Conservation (phyloP, 202 grass and related monocot species). For the Dendrocalamus latiflorus region DNA sequence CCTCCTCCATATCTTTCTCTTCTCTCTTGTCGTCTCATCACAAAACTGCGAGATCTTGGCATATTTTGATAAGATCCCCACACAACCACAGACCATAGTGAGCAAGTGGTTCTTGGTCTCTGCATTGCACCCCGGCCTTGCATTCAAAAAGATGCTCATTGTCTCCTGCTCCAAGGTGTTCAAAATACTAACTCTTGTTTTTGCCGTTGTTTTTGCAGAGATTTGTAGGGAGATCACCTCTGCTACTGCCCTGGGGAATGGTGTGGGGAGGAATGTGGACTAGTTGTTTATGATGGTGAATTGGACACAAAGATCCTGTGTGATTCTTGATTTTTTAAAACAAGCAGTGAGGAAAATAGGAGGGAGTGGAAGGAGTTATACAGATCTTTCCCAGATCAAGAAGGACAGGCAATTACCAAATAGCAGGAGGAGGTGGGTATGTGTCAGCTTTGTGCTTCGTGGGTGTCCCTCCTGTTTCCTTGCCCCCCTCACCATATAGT, state of each 20-base stretch:
- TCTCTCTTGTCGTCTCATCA: slow-evolving; percentile 14
- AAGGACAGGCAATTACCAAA: slow-evolving; percentile 42
- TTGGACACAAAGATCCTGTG: slow-evolving; percentile 59
- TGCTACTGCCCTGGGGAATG: slow-evolving; percentile 21
- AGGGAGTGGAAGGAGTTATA: slow-evolving; percentile 11
- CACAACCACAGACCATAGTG: slow-evolving; percentile 29
- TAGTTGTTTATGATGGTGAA: slow-evolving; percentile 33
- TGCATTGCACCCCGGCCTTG: slow-evolving; percentile 36
- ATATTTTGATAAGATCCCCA: slow-evolving; percentile 60
- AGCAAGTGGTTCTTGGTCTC: slow-evolving; percentile 56
- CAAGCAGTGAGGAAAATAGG: neutral
- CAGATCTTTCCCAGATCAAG: slow-evolving; percentile 46
- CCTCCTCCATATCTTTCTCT: neutral
- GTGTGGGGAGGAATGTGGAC: slow-evolving; percentile 53
- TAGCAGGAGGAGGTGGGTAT: slow-evolving; percentile 34
- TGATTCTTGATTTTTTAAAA: slow-evolving; percentile 32
- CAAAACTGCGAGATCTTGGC: slow-evolving; percentile 40
- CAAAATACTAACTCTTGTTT: slow-evolving; percentile 27
- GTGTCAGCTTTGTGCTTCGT: slow-evolving; percentile 77
- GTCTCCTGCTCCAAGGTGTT: slow-evolving; percentile 35
- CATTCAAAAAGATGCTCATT: slow-evolving; percentile 43
- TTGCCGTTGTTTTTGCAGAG: slow-evolving; percentile 41
- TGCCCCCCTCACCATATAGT: slow-evolving; percentile 37
- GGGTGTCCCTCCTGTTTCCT: slow-evolving; percentile 47
- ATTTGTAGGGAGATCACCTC: slow-evolving; percentile 13